These are phyloP conservation scores for Plenodomus tracheiphilus DNA, from an alignment of 2,329 filamentous ascomycete species.

Conservation along the genomic window DNA sequence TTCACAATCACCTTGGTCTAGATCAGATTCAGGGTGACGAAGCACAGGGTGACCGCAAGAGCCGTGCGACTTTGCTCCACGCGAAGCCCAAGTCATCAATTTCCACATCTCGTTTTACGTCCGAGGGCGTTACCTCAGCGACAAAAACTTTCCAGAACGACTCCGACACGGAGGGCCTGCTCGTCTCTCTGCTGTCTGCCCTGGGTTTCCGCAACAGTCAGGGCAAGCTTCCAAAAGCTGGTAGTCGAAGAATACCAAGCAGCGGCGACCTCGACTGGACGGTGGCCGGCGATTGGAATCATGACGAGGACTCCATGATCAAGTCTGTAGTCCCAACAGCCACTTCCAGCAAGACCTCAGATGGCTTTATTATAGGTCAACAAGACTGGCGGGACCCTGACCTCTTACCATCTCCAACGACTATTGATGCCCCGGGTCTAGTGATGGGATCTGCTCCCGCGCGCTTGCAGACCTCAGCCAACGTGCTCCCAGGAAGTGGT, in stretches of 20 bases:
- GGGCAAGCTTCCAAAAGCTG: constrained; percentile 37
- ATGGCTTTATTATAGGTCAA: constrained; percentile 79
- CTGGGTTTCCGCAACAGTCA: constrained; percentile 45
- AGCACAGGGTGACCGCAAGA: background rate
- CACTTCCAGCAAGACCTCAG: constrained; percentile 9
- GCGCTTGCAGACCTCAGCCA: constrained; percentile 50
- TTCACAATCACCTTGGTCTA: background rate
- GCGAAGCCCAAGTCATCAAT: background rate
- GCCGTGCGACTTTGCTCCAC: background rate
- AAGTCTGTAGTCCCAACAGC: constrained; percentile 15
- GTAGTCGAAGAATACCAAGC: constrained; percentile 68
- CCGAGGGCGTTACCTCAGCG: background rate
- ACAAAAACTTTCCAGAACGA: constrained; percentile 8
- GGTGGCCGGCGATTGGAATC: constrained; percentile 66
- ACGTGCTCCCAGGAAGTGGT: constrained; percentile 43
- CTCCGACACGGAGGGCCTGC: constrained; percentile 44
- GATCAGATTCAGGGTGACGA: background rate
- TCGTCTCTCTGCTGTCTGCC: constrained; percentile 51
- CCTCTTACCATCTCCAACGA: constrained; percentile 56
- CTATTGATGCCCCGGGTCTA: constrained; percentile 17
- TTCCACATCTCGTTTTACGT: background rate
- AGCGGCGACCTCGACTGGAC: constrained; percentile 78
- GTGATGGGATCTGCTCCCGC: constrained; percentile 2
- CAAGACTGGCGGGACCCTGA: constrained; percentile 86
- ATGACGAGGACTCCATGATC: constrained; percentile 44